phyloP scores from a whole-genome alignment of 2,329 filamentous ascomycete species.

The Pochonia chlamydosporia region DNA sequence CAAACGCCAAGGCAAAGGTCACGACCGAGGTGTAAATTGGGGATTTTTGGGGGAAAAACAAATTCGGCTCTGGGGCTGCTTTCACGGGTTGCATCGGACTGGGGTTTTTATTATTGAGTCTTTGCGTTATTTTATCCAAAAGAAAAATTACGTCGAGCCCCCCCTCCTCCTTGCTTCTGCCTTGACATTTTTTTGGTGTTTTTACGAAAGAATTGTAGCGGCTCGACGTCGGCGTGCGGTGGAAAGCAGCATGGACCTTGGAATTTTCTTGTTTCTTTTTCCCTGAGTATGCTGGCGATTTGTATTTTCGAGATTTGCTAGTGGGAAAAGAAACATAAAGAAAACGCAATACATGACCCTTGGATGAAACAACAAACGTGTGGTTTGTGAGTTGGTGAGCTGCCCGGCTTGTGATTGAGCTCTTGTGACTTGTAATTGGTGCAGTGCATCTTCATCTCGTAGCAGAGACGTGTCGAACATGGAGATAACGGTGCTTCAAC shows the following conservation, averaged over 20 bases:
- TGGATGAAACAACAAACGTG: background rate
- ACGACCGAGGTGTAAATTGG: conserved; percentile 76
- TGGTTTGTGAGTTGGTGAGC: no score
- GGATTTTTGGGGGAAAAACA: conserved; percentile 3
- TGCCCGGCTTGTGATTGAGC: no score
- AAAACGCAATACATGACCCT: background rate
- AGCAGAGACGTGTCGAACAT: no score
- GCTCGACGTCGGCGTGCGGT: background rate
- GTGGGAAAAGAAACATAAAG: background rate
- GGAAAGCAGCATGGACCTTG: background rate
- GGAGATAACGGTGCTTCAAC: no score
- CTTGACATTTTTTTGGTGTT: no score
- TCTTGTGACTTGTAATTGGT: no score
- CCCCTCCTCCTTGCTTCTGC: background rate
- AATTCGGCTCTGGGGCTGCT: conserved; percentile 6
- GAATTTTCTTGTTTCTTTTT: background rate
- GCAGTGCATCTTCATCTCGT: no score
- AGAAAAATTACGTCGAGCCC: background rate
- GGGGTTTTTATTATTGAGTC: conserved; percentile 3
- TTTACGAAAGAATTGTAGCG: background rate
- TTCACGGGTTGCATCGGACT: conserved; percentile 10
- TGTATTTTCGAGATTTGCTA: background rate
- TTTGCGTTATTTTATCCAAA: conserved; percentile 5
- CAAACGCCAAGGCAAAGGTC: conserved; percentile 98
- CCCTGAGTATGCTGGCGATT: background rate